Evolutionary conservation across 768 basidiomycete genomes (phyloP).

Genomic region (Steccherinum ochraceum): DNA sequence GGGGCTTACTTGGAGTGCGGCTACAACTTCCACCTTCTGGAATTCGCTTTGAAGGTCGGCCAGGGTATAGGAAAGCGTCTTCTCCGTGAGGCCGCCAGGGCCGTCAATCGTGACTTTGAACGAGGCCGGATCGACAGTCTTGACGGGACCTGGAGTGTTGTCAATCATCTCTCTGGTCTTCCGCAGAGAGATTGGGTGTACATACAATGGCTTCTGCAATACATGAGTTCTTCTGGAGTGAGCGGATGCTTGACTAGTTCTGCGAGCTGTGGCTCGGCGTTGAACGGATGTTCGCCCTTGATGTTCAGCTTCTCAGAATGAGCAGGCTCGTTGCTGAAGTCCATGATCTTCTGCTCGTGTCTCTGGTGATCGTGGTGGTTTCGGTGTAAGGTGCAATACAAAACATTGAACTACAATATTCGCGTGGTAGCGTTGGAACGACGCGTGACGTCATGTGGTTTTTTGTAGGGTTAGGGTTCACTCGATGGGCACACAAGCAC

Average conservation of each 20-base stretch:
- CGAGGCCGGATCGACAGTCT: conserved; percentile 13
- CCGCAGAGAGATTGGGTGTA: neutral
- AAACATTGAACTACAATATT: no score
- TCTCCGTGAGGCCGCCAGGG: conserved; percentile 10
- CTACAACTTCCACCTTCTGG: conserved; percentile 30
- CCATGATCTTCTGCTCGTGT: no score
- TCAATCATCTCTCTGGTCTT: neutral
- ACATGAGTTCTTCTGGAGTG: conserved; percentile 4
- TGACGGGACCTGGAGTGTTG: conserved; percentile 15
- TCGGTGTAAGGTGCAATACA: no score
- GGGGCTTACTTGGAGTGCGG: no score
- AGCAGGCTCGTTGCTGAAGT: neutral
- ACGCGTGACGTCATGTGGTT: neutral
- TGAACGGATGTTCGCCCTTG: neutral
- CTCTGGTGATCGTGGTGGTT: no score
- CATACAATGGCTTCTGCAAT: conserved; percentile 3
- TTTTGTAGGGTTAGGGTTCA: no score
- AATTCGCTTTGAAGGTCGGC: conserved; percentile 12
- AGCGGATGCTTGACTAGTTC: conserved; percentile 1
- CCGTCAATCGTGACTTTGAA: conserved; percentile 25
- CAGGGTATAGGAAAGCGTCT: conserved; percentile 19
- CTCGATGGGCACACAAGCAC: no score
- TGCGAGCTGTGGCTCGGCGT: conserved; percentile 2
- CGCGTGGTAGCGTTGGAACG: no score
- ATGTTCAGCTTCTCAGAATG: conserved; percentile 1